Conservation (phyloP, 495 filamentous ascomycete species). For the Penicillium dipodomyicola region DNA sequence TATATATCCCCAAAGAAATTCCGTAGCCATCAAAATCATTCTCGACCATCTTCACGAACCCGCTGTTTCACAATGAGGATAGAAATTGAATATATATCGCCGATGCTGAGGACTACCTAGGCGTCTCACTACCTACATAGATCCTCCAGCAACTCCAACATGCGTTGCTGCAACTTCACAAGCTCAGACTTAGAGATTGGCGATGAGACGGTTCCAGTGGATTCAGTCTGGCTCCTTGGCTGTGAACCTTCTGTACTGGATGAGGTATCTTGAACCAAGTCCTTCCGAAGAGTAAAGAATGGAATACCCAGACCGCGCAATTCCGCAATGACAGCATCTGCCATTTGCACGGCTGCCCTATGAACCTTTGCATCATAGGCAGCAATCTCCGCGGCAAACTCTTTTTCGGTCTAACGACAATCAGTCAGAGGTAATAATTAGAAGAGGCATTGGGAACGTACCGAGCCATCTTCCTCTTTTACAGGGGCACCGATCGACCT, state of each 20-base stretch:
- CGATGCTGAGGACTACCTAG: not conserved
- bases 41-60: not conserved
- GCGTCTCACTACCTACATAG: conserved; percentile 49
- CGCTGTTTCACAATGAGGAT: not conserved
- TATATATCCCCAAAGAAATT: not conserved
- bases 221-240: conserved; percentile 2
- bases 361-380: conserved; percentile 62
- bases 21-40: not conserved
- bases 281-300: conserved; percentile 56
- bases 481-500: conserved; percentile 43
- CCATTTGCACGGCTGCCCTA: conserved; percentile 57
- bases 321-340: conserved; percentile 52
- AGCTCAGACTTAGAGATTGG: conserved; percentile 46
- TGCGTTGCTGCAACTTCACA: conserved; percentile 52
- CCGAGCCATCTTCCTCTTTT: conserved; percentile 30
- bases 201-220: not conserved
- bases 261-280: conserved; percentile 34
- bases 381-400: conserved; percentile 53
- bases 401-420: conserved; percentile 35
- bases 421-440: conserved; percentile 7
- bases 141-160: conserved; percentile 63
- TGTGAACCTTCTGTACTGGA: conserved; percentile 1
- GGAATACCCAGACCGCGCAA: conserved; percentile 59
- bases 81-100: not conserved
- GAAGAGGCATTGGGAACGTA: conserved; percentile 20